Percentiles rank a stretch among this genome's conserved stretches.
Evolutionary conservation across 2,329 filamentous ascomycete genomes (phyloP).

Genomic region (Colletotrichum godetiae): DNA sequence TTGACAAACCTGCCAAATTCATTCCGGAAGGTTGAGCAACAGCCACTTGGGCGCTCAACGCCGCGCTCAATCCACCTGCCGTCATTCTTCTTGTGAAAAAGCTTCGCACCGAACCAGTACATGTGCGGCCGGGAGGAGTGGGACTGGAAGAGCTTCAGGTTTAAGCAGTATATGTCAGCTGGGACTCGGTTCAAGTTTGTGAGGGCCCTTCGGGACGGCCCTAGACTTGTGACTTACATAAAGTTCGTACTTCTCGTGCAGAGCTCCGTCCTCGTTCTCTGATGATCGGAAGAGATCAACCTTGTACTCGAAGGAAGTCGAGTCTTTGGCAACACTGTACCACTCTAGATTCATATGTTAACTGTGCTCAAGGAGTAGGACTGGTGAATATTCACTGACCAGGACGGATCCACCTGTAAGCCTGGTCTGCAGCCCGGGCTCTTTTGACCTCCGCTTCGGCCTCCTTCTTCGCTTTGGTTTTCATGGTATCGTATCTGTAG

Average conservation of each 20-base stretch:
- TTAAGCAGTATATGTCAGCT: not conserved
- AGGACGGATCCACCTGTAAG: slow-evolving; percentile 58
- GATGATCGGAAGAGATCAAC: slow-evolving; percentile 57
- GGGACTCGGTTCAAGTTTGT: not conserved
- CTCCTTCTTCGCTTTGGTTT: slow-evolving; percentile 44
- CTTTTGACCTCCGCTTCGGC: slow-evolving; percentile 44
- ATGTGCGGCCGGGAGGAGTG: slow-evolving; percentile 64
- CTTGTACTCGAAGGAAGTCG: slow-evolving; percentile 71
- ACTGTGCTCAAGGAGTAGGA: not conserved
- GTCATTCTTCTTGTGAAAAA: slow-evolving; percentile 53
- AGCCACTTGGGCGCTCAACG: slow-evolving; percentile 50
- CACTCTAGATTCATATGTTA: slow-evolving; percentile 54
- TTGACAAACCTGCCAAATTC: slow-evolving; percentile 64
- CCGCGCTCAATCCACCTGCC: slow-evolving; percentile 22
- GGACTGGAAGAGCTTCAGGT: slow-evolving; percentile 74
- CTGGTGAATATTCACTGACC: slow-evolving; percentile 51
- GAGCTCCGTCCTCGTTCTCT: slow-evolving; percentile 22
- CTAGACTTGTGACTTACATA: slow-evolving; percentile 59
- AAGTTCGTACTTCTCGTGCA: slow-evolving; percentile 56
- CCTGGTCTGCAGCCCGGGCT: slow-evolving; percentile 50
- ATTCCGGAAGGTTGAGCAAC: slow-evolving; percentile 49
- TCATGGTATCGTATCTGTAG: slow-evolving; percentile 51
- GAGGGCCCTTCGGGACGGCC: not conserved
- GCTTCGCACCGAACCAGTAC: slow-evolving; percentile 70
- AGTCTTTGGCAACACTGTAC: slow-evolving; percentile 75